Evolutionary conservation across 2,329 filamentous ascomycete genomes (phyloP), one percentile per base, ranked within the genome.

Genomic region (Ascochyta pisi): DNA sequence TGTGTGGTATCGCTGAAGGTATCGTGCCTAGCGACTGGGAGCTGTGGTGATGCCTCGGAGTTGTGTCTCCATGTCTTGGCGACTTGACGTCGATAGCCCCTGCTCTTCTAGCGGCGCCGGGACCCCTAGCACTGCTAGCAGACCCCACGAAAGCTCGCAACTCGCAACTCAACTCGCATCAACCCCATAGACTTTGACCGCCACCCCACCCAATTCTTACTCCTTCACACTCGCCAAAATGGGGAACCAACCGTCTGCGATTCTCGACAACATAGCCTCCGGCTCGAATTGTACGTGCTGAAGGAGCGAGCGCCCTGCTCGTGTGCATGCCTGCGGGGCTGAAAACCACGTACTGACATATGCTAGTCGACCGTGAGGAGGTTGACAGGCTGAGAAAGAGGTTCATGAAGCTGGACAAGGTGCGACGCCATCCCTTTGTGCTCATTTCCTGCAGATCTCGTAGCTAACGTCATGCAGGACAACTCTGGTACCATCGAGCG

Each of bases 361-460:
- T 37, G 52, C 57, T 60, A 98, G 94, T 99, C 82, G 91, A 99
- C 82, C 89, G 91, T 77, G 95, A 99, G 72, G 95, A 99, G 78
- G 92, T 99, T 58, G 95, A 98, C 76, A 87, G 95, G 71, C 83
- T 99, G 75, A 86, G 92, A 73, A 99, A 99, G 83, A 87, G 94
- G 60, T 99, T 99, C 75, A 98, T 98, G 94, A 99, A 99, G 81
- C 83, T 99, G 58, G 95, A 99, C 79, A 98, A 97, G 86, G 94
- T 95, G 79, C 65, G 81, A 65, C 12, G 1, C 6, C 26, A 2
- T n/a, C 1, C 3, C 2, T 7, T 6, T 7, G n/a, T n/a, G 41
- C 41, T 39, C 23, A 27, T 15, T 31, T 4, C 15, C 13, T 15
- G 7, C 19, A 41, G n/a, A 12, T 12, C 19, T 5, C 10, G 39